Evolutionary conservation across 805 yeast genomes (phyloP).

Genomic region (Henningerozyma blattae): DNA sequence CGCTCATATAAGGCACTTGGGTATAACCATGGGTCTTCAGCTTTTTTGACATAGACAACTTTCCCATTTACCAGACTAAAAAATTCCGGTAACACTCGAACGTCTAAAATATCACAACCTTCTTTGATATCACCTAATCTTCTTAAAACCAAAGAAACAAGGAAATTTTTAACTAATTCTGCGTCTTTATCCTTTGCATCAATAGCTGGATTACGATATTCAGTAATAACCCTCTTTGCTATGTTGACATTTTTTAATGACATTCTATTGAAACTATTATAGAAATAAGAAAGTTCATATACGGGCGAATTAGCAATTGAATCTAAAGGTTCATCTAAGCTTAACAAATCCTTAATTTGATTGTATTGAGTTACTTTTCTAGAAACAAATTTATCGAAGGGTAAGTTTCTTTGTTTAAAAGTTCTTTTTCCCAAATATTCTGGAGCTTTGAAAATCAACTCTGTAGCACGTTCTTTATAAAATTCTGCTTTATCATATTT

Average conservation of each 20-base stretch:
- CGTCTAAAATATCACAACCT: conserved; percentile 48
- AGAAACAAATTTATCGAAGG: conserved; percentile 71
- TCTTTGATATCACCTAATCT: conserved; percentile 47
- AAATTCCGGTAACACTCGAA: conserved; percentile 31
- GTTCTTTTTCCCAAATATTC: conserved; percentile 54
- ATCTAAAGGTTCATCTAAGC: conserved; percentile 43
- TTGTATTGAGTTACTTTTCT: conserved; percentile 53
- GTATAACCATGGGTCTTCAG: conserved; percentile 73
- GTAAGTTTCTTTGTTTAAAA: conserved; percentile 70
- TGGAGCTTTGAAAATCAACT: conserved; percentile 53
- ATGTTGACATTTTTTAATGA: conserved; percentile 41
- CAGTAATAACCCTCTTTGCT: conserved; percentile 39
- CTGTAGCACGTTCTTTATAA: conserved; percentile 47
- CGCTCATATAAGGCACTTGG: conserved; percentile 81
- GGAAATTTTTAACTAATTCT: conserved; percentile 48
- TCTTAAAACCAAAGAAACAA: conserved; percentile 52
- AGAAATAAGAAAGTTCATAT: conserved; percentile 79
- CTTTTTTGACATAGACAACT: conserved; percentile 35
- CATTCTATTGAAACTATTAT: conserved; percentile 90
- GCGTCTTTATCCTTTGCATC: conserved; percentile 49
- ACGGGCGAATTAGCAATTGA: conserved; percentile 72
- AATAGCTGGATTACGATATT: conserved; percentile 33
- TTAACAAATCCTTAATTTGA: conserved; percentile 24
- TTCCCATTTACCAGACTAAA: conserved; percentile 31
- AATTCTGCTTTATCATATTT: conserved; percentile 28